Evolutionary conservation across 1,139 yeast genomes (phyloP), one percentile per base, ranked within the genome.

Genomic region (Protomyces inouyei): DNA sequence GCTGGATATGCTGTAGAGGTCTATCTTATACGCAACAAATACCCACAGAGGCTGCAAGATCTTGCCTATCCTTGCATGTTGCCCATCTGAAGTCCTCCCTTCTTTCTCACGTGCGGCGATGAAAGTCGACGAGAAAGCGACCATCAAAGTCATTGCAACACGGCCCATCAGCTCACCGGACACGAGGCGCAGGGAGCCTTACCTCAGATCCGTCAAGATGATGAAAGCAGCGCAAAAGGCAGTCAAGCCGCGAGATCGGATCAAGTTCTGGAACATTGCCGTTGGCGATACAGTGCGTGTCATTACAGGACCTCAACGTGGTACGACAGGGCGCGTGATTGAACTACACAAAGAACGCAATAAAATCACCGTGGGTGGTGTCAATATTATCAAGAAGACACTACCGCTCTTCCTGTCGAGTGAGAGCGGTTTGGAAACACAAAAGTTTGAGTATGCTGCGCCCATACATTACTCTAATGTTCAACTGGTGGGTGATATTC

Each of bases 381-480:
- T 65, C 54, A 65, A 63, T 18, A 28, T 65, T 23, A 56, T 65
- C 32, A 64, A 60, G 37, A 60, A 54, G 56, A 25, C 55, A 37
- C 57, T 59, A 23, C 60, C 55, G 14, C 40, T 55, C 2, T 52
- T 64, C 36, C 60, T 60, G 6, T 35, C 64, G 1, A 46, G 46
- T n/a, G 52, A 51, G 8, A 46, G 48, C 8, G 55, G 59, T 8
- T 12, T 45, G 43, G 37, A 28, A 8, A 3, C 36, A 16, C 60
- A 60, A 21, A 37, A 38, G 35, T 46, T 64, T 18, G 60, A 53
- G 35, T 55, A 59, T 48, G 61, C 66, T 35, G 54, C 55, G 14
- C 64, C 61, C 48, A 57, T 65, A 5, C 67, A 60, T 38, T 65
- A 65, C 55, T 65, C 67, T 18, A 63, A 60, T 32, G 67, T 65